These are phyloP conservation scores for Bocquillonia castaneifolia DNA, from an alignment of 441 rosid species.

Conservation along the genomic window DNA sequence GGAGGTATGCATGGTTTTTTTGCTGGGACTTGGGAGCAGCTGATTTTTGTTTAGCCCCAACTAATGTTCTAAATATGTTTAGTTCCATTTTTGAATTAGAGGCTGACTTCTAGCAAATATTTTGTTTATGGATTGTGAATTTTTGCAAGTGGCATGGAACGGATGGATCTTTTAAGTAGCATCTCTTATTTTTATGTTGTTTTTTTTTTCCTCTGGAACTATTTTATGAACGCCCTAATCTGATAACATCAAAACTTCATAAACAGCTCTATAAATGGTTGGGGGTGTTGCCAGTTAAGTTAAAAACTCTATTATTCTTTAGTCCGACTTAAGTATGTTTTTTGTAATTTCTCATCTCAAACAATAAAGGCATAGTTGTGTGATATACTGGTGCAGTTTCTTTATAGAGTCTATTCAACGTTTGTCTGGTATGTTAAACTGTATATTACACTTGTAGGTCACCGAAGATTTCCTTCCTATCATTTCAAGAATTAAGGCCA, in stretches of 20 bases:
- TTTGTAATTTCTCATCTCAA: background rate
- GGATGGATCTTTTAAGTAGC: background rate
- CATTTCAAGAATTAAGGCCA: conserved; percentile 68
- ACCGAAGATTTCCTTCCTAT: conserved; percentile 82
- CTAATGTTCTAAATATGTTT: background rate
- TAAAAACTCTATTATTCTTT: conserved; percentile 2
- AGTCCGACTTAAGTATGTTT: background rate
- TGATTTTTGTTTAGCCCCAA: background rate
- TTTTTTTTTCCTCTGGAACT: background rate
- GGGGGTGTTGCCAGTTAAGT: background rate
- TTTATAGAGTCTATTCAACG: background rate
- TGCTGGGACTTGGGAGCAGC: background rate
- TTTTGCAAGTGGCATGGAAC: background rate
- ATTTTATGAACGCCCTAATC: background rate
- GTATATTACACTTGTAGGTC: conserved; percentile 42
- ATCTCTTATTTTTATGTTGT: background rate
- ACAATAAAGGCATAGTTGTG: background rate
- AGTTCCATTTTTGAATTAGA: background rate
- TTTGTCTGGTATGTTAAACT: conserved; percentile 1
- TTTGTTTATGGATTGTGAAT: background rate
- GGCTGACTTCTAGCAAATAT: background rate
- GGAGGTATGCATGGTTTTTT: background rate
- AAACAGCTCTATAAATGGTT: background rate
- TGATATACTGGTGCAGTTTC: background rate
- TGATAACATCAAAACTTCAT: background rate